Evolutionary conservation across 768 basidiomycete species (phyloP).

Genomic region (Psilocybe tampanensis): DNA sequence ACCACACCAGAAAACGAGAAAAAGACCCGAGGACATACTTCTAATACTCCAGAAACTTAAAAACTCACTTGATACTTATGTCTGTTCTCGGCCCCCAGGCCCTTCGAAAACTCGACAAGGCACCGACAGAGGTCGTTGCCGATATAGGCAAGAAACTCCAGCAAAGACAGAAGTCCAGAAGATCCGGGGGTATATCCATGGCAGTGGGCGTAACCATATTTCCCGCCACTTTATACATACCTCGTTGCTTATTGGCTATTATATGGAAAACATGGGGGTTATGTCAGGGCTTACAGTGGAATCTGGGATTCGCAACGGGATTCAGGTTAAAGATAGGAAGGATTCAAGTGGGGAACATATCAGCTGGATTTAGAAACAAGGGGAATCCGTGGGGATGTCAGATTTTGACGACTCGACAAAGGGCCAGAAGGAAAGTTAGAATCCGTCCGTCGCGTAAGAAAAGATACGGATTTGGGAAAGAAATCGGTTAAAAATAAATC

Average conservation of each 20-base stretch:
- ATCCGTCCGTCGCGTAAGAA: not conserved
- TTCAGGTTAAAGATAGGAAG: not conserved
- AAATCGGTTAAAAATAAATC: not conserved
- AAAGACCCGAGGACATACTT: slow-evolving; percentile 1
- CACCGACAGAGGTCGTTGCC: slow-evolving; percentile 34
- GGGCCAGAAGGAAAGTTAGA: not conserved
- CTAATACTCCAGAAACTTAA: slow-evolving; percentile 10
- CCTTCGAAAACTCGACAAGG: slow-evolving; percentile 44
- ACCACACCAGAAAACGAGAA: slow-evolving; percentile 18
- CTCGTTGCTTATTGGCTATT: slow-evolving; percentile 29
- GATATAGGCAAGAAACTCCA: slow-evolving; percentile 37
- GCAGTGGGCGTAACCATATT: slow-evolving; percentile 37
- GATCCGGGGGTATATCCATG: slow-evolving; percentile 39
- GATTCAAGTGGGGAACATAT: not conserved
- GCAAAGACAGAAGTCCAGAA: slow-evolving; percentile 38
- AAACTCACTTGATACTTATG: slow-evolving; percentile 40
- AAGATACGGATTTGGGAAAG: not conserved
- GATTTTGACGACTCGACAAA: not conserved
- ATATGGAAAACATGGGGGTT: slow-evolving; percentile 4
- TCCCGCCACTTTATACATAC: slow-evolving; percentile 33
- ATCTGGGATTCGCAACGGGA: not conserved
- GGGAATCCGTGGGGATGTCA: slow-evolving; percentile 4
- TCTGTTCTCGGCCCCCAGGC: slow-evolving; percentile 44
- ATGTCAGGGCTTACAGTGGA: not conserved
- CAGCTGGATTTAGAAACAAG: slow-evolving; percentile 6